Conservation (phyloP, 2,329 filamentous ascomycete species). For the Escovopsis weberi region DNA sequence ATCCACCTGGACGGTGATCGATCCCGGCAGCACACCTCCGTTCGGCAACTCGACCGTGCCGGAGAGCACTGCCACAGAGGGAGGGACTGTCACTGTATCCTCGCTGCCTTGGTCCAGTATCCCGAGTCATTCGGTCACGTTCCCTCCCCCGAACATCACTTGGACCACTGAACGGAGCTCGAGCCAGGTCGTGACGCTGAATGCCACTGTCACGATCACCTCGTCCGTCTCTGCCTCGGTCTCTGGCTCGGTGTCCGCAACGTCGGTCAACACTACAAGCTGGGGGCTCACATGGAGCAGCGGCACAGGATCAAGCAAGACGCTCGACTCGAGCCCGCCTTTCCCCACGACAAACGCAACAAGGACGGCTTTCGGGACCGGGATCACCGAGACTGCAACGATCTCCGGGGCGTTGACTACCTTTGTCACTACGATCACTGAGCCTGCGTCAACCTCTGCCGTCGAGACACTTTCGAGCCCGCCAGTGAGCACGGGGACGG, state of each 20-base stretch:
- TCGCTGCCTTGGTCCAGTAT: slow-evolving; percentile 3
- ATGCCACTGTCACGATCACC: neutral
- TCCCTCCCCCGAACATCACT: neutral
- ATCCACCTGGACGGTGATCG: slow-evolving; percentile 1
- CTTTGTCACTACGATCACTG: slow-evolving; percentile 3
- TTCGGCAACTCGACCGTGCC: slow-evolving; percentile 8
- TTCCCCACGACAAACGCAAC: slow-evolving; percentile 4
- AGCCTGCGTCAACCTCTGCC: slow-evolving; percentile 3
- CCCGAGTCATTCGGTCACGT: slow-evolving; percentile 1
- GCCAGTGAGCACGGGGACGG: neutral
- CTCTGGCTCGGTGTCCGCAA: neutral
- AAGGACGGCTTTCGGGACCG: slow-evolving; percentile 1
- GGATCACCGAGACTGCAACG: neutral
- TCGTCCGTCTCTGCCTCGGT: too few species aligned
- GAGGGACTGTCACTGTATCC: slow-evolving; percentile 1
- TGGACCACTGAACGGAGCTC: neutral
- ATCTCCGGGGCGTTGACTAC: neutral
- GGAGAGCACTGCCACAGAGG: slow-evolving; percentile 2
- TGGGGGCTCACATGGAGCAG: neutral
- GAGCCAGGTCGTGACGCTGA: neutral
- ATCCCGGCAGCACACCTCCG: slow-evolving; percentile 4
- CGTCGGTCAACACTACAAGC: slow-evolving; percentile 1
- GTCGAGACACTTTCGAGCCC: neutral
- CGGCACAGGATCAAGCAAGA: neutral
- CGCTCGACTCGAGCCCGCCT: neutral